Evolutionary conservation across 2,329 filamentous ascomycete species (phyloP).

Genomic region (Beauveria sp.): DNA sequence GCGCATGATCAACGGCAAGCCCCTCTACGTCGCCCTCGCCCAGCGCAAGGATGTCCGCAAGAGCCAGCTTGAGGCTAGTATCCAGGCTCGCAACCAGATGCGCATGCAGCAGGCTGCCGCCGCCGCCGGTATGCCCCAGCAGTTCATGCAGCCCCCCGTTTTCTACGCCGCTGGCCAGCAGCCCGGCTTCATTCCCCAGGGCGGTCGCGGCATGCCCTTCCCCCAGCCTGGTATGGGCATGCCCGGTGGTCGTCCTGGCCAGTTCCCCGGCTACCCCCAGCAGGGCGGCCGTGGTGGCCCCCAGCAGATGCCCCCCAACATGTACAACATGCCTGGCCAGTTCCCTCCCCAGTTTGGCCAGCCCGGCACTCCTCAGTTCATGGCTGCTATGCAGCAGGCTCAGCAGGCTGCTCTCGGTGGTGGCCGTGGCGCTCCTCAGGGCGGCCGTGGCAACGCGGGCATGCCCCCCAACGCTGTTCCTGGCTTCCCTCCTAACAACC

Average conservation of each 20-base stretch:
- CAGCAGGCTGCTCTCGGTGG: slow-evolving; percentile 54
- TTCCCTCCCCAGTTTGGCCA: slow-evolving; percentile 76
- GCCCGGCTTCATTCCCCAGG: slow-evolving; percentile 59
- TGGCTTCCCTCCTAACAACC: slow-evolving; percentile 50
- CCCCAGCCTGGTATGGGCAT: slow-evolving; percentile 56
- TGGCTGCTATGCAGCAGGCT: slow-evolving; percentile 76
- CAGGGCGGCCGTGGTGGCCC: slow-evolving; percentile 82
- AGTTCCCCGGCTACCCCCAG: slow-evolving; percentile 81
- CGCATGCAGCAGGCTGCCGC: slow-evolving; percentile 96
- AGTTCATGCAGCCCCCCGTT: slow-evolving; percentile 86
- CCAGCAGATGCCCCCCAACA: slow-evolving; percentile 76
- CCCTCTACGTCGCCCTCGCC: slow-evolving; percentile 93
- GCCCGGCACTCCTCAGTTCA: slow-evolving; percentile 70
- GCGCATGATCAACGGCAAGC: slow-evolving; percentile 96
- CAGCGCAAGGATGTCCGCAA: slow-evolving; percentile 99
- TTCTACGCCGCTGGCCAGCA: slow-evolving; percentile 84
- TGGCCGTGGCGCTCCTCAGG: slow-evolving; percentile 57
- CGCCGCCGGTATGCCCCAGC: slow-evolving; percentile 78
- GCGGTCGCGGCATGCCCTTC: slow-evolving; percentile 60
- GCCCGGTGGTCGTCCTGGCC: slow-evolving; percentile 72
- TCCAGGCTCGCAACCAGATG: slow-evolving; percentile 97
- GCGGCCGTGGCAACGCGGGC: slow-evolving; percentile 56
- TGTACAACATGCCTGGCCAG: slow-evolving; percentile 74
- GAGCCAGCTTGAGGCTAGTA: slow-evolving; percentile 94
- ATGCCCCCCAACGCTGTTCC: slow-evolving; percentile 43